phyloP scores from a whole-genome alignment of 768 basidiomycete genomes.

The Calvatia gigantea region DNA sequence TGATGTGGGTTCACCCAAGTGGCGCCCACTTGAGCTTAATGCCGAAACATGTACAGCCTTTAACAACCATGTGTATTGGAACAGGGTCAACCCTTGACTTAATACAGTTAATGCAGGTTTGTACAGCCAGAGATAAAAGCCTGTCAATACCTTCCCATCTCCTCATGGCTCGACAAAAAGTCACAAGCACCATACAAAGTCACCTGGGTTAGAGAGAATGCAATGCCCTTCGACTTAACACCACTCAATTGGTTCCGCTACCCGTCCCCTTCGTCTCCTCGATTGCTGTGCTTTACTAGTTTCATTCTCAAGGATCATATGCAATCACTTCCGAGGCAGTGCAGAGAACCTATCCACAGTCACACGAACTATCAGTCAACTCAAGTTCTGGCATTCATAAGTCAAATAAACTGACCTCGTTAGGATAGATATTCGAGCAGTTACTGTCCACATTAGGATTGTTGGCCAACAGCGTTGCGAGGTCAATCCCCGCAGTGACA shows the following conservation, averaged over 20 bases:
- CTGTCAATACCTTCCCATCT: not conserved
- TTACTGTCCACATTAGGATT: conserved; percentile 57
- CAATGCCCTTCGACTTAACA: not conserved
- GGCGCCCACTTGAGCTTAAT: too few relatives aligned
- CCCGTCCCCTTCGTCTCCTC: not conserved
- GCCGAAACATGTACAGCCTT: not conserved
- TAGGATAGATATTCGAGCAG: conserved; percentile 55
- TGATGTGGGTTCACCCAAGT: not conserved
- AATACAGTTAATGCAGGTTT: too few relatives aligned
- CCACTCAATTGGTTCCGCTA: not conserved
- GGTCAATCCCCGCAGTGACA: conserved; percentile 34
- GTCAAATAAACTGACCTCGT: conserved; percentile 40
- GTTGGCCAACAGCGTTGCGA: conserved; percentile 48
- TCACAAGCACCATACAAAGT: not conserved
- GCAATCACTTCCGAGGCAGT: not conserved
- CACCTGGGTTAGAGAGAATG: not conserved
- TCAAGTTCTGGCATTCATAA: not conserved
- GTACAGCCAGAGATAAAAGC: not conserved
- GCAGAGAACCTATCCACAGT: not conserved
- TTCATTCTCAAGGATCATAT: not conserved
- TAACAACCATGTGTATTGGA: not conserved
- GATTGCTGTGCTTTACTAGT: not conserved
- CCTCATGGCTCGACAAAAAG: not conserved
- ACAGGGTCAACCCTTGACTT: not conserved
- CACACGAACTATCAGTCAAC: not conserved